A percentile compares a stretch with the other conserved stretches of the same genome.
These are phyloP conservation scores for Cruciata laevipes DNA, from an alignment of 257 asterid genomes.

Conservation along the genomic window DNA sequence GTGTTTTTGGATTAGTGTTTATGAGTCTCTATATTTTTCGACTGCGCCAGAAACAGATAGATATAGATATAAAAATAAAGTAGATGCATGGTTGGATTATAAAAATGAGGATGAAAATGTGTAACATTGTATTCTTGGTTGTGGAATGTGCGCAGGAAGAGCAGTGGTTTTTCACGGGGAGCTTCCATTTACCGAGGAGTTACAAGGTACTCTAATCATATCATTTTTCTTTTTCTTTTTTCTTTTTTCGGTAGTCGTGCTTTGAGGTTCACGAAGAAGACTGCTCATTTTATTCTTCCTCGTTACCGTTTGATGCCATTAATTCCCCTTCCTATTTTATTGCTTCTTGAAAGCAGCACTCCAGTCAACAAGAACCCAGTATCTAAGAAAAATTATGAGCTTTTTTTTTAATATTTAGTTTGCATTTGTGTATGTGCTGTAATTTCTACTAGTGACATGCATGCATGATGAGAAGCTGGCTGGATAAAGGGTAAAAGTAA, in stretches of 20 bases:
- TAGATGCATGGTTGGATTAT: conserved; percentile 5
- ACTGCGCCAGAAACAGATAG: too few relatives aligned
- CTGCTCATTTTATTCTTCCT: background rate
- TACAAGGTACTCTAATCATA: conserved; percentile 47
- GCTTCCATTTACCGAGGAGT: conserved; percentile 91
- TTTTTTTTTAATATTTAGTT: too few relatives aligned
- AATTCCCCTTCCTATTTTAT: too few relatives aligned
- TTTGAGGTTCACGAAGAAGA: background rate
- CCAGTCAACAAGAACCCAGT: background rate
- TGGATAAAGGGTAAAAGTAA: too few relatives aligned
- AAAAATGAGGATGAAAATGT: background rate
- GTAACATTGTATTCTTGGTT: background rate
- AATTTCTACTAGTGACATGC: background rate
- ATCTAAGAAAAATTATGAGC: background rate
- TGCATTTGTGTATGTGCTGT: background rate
- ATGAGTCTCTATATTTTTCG: too few relatives aligned
- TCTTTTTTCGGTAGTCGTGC: background rate
- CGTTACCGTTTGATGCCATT: background rate
- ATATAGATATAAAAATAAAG: too few relatives aligned
- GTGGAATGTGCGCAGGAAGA: conserved; percentile 42
- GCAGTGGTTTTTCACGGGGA: conserved; percentile 94
- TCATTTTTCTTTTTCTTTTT: background rate
- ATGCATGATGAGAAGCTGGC: background rate
- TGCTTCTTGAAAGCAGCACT: background rate
- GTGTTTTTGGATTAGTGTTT: too few relatives aligned